Evolutionary conservation across 352 stramenopile species (phyloP).

Genomic region (Phytophthora capsici): DNA sequence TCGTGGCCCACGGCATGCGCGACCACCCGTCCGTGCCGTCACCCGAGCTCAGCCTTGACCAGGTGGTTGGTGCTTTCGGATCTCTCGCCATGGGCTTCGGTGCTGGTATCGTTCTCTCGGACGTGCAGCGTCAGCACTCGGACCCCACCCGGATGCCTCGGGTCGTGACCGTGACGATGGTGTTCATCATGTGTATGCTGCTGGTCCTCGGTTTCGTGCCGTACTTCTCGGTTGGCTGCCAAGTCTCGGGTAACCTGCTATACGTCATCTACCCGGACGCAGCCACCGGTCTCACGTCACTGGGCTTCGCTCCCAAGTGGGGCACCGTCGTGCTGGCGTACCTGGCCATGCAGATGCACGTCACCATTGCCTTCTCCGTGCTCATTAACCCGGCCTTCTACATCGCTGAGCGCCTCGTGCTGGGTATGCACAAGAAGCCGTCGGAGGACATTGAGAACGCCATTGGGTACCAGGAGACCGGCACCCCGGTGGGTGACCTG

Average conservation of each 20-base stretch:
- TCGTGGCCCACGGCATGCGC: slow-evolving; percentile 32
- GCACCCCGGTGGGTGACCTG: slow-evolving; percentile 25
- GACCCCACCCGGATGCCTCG: slow-evolving; percentile 37
- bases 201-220: slow-evolving; percentile 50
- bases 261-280: slow-evolving; percentile 59
- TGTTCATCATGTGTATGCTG: slow-evolving; percentile 63
- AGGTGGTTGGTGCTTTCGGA: slow-evolving; percentile 62
- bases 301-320: slow-evolving; percentile 52
- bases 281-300: slow-evolving; percentile 32
- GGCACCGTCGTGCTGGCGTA: slow-evolving; percentile 51
- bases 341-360: slow-evolving; percentile 48
- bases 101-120: slow-evolving; percentile 64
- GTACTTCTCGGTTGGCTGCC: slow-evolving; percentile 65
- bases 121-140: slow-evolving; percentile 60
- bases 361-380: slow-evolving; percentile 50
- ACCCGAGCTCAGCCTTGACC: slow-evolving; percentile 54
- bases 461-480: slow-evolving; percentile 28
- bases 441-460: slow-evolving; percentile 46
- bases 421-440: slow-evolving; percentile 58
- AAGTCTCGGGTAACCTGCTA: slow-evolving; percentile 70
- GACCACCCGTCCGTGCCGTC: slow-evolving; percentile 50
- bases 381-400: slow-evolving; percentile 61
- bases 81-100: slow-evolving; percentile 73
- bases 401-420: slow-evolving; percentile 53
- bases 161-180: slow-evolving; percentile 53